Percentiles rank a stretch among this genome's conserved stretches.
Evolutionary conservation across 768 basidiomycete species (phyloP).

Genomic region (Lactarius psammicola): DNA sequence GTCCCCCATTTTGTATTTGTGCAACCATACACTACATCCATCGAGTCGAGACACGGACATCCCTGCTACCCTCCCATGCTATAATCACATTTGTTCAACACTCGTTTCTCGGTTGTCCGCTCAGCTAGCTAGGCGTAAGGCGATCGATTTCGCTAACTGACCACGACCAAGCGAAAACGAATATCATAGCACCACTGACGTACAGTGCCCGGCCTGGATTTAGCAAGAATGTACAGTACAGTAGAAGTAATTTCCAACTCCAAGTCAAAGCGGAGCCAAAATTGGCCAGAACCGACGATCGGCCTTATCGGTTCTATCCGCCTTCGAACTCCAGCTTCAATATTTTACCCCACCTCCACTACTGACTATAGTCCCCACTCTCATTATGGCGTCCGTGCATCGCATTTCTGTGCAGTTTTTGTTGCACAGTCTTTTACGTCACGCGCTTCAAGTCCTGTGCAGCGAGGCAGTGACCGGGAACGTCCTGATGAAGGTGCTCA

Average conservation of each 20-base stretch:
- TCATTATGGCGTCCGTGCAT: not conserved
- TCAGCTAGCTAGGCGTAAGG: not conserved
- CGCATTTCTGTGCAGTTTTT: not conserved
- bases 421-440: not conserved
- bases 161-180: not conserved
- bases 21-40: not conserved
- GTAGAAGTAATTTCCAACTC: not conserved
- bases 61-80: not conserved
- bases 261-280: not conserved
- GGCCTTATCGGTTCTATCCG: not conserved
- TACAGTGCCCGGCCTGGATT: not conserved
- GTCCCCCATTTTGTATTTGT: constrained; percentile 15
- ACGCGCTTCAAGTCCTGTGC: not conserved
- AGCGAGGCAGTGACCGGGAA: not conserved
- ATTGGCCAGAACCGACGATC: not conserved
- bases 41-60: not conserved
- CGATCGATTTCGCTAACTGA: not conserved
- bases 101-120: not conserved
- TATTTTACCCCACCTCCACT: not conserved
- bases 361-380: not conserved
- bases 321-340: not conserved
- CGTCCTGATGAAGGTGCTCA: not conserved
- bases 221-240: not conserved
- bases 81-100: not conserved
- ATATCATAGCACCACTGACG: not conserved